Percentiles rank a stretch among this genome's conserved stretches.
These are phyloP conservation scores for Saturnispora sekii DNA, from an alignment of 805 yeast genomes.

Conservation along the genomic window DNA sequence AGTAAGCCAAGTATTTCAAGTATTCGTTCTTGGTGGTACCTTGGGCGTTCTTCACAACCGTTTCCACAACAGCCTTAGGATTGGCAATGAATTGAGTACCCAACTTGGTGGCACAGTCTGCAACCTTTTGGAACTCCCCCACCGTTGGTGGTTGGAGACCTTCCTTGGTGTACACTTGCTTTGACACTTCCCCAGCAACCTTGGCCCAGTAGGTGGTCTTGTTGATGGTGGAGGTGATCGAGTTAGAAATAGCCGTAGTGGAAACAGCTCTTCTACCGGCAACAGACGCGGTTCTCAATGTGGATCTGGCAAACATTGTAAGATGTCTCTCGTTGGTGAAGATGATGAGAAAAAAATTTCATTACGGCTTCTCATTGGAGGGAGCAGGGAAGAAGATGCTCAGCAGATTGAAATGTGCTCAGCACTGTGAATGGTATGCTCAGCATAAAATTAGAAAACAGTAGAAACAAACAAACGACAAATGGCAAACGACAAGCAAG, in stretches of 20 bases:
- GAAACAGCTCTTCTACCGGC: constrained; percentile 32
- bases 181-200: constrained; percentile 44
- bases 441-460: background rate
- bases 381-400: no score
- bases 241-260: constrained; percentile 17
- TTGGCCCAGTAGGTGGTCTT: constrained; percentile 71
- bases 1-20: constrained; percentile 62
- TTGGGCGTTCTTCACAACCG: constrained; percentile 35
- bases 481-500: no score
- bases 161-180: constrained; percentile 82
- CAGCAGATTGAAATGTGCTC: background rate
- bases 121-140: constrained; percentile 68
- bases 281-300: constrained; percentile 21
- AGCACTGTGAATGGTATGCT: no score
- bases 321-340: background rate
- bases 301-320: constrained; percentile 28
- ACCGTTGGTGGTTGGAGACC: constrained; percentile 85
- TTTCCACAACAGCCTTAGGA: constrained; percentile 49
- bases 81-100: constrained; percentile 37
- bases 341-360: no score
- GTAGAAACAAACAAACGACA: background rate
- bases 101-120: constrained; percentile 42
- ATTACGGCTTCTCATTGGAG: no score
- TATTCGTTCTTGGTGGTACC: constrained; percentile 40
- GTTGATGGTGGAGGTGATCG: constrained; percentile 30